Percentiles rank a stretch among this genome's conserved stretches.
phyloP scores from a whole-genome alignment of 2,329 filamentous ascomycete genomes.

The Sordariomycetes sp. region DNA sequence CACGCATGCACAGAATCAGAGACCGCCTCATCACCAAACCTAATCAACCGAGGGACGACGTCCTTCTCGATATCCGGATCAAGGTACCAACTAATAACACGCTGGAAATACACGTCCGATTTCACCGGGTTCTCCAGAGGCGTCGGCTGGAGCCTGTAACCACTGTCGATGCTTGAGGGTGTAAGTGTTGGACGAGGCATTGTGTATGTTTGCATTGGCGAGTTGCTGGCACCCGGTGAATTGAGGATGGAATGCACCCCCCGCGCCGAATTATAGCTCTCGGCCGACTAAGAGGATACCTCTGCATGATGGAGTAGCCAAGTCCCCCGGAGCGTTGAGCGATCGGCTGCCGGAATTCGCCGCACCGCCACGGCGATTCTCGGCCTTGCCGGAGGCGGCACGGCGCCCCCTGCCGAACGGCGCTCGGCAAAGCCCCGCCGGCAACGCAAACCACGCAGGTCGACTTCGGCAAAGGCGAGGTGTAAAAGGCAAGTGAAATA shows the following conservation, averaged over 20 bases:
- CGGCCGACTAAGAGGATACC: not conserved
- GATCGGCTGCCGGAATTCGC: too few relatives aligned
- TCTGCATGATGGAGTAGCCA: too few relatives aligned
- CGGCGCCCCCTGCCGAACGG: too few relatives aligned
- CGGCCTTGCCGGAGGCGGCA: too few relatives aligned
- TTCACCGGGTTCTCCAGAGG: not conserved
- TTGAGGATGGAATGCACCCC: not conserved
- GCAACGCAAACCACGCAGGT: not conserved
- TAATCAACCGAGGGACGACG: not conserved
- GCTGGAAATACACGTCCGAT: not conserved
- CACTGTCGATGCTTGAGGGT: not conserved
- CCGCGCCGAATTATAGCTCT: not conserved
- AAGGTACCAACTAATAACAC: not conserved
- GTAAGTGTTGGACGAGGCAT: not conserved
- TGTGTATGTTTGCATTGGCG: not conserved
- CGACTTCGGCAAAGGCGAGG: not conserved
- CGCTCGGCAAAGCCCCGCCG: not conserved
- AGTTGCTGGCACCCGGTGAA: not conserved
- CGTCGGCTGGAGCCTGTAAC: not conserved
- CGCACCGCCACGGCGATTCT: too few relatives aligned
- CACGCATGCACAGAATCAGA: conserved; percentile 5
- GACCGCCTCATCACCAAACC: not conserved
- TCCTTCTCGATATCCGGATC: not conserved
- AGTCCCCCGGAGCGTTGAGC: too few relatives aligned
- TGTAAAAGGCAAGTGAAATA: not conserved